Base-by-base conservation (phyloP, 257 asterid species). In the Fraxinus quadrangulata region DNA sequence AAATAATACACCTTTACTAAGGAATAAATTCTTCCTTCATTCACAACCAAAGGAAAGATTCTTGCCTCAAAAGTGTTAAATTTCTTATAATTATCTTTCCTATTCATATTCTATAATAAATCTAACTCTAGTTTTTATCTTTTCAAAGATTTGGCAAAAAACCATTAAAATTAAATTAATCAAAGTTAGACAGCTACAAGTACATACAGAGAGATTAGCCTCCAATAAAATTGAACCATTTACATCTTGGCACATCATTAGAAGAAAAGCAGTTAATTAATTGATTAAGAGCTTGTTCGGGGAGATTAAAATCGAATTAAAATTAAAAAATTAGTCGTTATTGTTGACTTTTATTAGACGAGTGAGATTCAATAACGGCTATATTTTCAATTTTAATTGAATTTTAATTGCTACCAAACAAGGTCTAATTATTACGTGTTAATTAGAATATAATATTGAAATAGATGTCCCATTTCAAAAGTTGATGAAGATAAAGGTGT, bases 11-110 rank as follows among this genome's bases (percentile, higher is more conserved):
- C 68, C 68, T 61, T 61, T 61, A 63, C 34, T 4, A 81, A 69
- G 82, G 89, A 83, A 85, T 75, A 82, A 75, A 75, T 82, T 83
- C 85, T 87, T 81, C 81, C 91, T 87, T 87, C 75, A 71, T 84
- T 80, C 73, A 74, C 82, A 83, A 85, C 73, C 86, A 81, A 87
- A 87, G 88, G 76, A 83, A 73, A 85, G 88, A 85, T 85, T 83
- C 89, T 67, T 81, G 81, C 67, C 81, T 77, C 74, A 33, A 77
- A 30, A 77, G 47, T 72, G 82, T 72, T 72, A 40, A 69, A 54
- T 72, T 79, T 73, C 75, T 71, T 36, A 66, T 7, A 40, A 39
- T 34, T 80, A 26, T 54, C 59, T 49, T 47, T 67, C 30, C 71
- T 7, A 45, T 1, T 6, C 73, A 3, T 65, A 17, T 56, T 63